Conservation (phyloP, 495 filamentous ascomycete species). For the Talaromyces thailandensis region DNA sequence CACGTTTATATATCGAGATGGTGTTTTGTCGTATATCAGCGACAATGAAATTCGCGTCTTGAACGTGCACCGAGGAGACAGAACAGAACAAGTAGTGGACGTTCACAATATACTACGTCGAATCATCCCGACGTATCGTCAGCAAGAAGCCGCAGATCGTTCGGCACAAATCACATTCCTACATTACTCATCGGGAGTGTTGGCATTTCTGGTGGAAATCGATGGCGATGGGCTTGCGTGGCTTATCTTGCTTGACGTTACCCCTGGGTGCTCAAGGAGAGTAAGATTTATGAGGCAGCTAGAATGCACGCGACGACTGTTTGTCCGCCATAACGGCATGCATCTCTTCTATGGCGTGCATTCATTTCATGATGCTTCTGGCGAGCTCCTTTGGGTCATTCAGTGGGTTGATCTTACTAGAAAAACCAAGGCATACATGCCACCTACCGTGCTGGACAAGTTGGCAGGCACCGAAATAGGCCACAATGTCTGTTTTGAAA, state of each 20-base stretch:
- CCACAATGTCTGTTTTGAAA: constrained; percentile 62
- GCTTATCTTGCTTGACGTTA: constrained; percentile 53
- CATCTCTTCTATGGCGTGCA: constrained; percentile 64
- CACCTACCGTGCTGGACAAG: constrained; percentile 36
- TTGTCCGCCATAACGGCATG: constrained; percentile 57
- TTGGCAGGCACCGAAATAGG: constrained; percentile 58
- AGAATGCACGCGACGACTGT: constrained; percentile 43
- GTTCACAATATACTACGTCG: constrained; percentile 38
- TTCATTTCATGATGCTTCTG: constrained; percentile 38
- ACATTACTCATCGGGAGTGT: constrained; percentile 51
- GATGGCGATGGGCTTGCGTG: constrained; percentile 28
- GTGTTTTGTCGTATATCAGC: constrained; percentile 53
- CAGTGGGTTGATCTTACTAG: constrained; percentile 40
- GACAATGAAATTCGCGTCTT: constrained; percentile 53
- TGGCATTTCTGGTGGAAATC: constrained; percentile 43
- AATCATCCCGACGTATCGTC: constrained; percentile 15
- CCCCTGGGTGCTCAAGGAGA: constrained; percentile 6
- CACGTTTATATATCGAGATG: constrained; percentile 54
- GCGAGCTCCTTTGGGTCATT: constrained; percentile 53
- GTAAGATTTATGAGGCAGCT: constrained; percentile 34
- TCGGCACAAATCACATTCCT: constrained; percentile 48
- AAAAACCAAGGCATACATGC: constrained; percentile 20
- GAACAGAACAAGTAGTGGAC: constrained; percentile 49
- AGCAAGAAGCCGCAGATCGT: constrained; percentile 16
- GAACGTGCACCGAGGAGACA: constrained; percentile 44